Base-by-base conservation (phyloP, 2,329 filamentous ascomycete genomes). In the Colletotrichum graminicola region DNA sequence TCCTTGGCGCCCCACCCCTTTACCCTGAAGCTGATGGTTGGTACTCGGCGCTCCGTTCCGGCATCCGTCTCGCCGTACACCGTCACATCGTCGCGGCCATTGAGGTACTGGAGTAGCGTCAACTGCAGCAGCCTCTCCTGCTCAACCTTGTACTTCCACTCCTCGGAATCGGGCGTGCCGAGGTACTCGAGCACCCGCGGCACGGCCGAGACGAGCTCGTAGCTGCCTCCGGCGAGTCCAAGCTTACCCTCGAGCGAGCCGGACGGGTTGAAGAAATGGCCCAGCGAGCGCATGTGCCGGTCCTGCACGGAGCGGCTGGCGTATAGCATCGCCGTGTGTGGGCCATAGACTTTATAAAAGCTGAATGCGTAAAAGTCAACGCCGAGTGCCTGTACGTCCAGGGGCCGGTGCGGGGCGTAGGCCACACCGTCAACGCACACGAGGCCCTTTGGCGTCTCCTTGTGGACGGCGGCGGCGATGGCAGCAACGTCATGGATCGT, bases 291-390 rank as follows among this genome's bases (percentile, higher is more conserved):
- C 66, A 94, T 82, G 59, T 85, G 79, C 5, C 14, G 26, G 21
- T 85, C 76, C 71, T 92, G 89, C 0, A 89, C 90, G 0, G 79
- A 76, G 5, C 83, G 82, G 32, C 88, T 88, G 6, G 88, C 91
- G 77, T 94, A 95, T 1, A 95, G 82, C 73, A 91, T 87, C 0
- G 92, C 86, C 1, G 94, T 85, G 75, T 95, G 93, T 1, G 93
- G 93, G 0, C 93, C 93, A 77, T 92, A 95, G 1, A 94, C 89
- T 79, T 95, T 95, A 81, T 95, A 95, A 93, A 92, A 95, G 0
- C 87, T 91, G 77, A 95, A 94, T n/a, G 86, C 82, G 79, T 95
- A 95, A 75, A 94, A 91, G 77, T 95, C 93, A 0, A 92, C 91
- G 1, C 87, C 92, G 0, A 94, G 83, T 0, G 82, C 88, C 73